Percentiles rank a stretch among this genome's conserved stretches.
phyloP scores from a whole-genome alignment of 2,329 filamentous ascomycete species.

The Paradendryphiella salina region DNA sequence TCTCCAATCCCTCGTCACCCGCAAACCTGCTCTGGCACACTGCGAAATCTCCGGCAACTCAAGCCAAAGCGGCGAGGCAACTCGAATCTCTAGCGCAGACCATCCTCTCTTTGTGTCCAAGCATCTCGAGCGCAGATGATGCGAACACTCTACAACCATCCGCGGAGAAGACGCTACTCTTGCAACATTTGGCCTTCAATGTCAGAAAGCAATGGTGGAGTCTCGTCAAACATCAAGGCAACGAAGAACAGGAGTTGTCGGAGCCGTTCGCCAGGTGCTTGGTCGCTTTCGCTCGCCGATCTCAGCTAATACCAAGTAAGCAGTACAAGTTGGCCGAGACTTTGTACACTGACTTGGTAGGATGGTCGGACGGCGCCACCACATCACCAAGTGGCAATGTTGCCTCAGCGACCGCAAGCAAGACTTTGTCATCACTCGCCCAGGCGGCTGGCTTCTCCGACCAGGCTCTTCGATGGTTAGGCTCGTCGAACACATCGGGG shows the following conservation, averaged over 20 bases:
- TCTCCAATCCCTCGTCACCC: slow-evolving; percentile 60
- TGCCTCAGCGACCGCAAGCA: slow-evolving; percentile 12
- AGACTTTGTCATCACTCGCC: slow-evolving; percentile 39
- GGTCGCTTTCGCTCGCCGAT: slow-evolving; percentile 62
- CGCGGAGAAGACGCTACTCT: slow-evolving; percentile 61
- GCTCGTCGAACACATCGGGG: slow-evolving; percentile 15
- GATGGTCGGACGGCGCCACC: background rate
- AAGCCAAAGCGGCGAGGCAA: slow-evolving; percentile 64
- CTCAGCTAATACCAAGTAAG: slow-evolving; percentile 37
- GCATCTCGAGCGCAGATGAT: slow-evolving; percentile 67
- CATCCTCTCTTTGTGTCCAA: slow-evolving; percentile 68
- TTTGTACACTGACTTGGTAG: slow-evolving; percentile 30
- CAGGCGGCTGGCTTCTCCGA: slow-evolving; percentile 40
- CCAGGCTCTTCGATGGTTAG: slow-evolving; percentile 43
- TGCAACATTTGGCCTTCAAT: slow-evolving; percentile 67
- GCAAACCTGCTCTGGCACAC: slow-evolving; percentile 59
- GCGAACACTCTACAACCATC: slow-evolving; percentile 60
- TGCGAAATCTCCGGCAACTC: slow-evolving; percentile 52
- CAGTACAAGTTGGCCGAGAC: slow-evolving; percentile 49
- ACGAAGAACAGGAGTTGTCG: slow-evolving; percentile 66
- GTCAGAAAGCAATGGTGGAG: slow-evolving; percentile 68
- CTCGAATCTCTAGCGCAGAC: slow-evolving; percentile 68
- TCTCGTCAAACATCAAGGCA: slow-evolving; percentile 62
- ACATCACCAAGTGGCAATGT: background rate
- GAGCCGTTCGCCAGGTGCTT: slow-evolving; percentile 67